Percentiles rank a stretch among this genome's conserved stretches.
These are phyloP conservation scores for Ascochyta viciae-villosae DNA, from an alignment of 2,329 filamentous ascomycete species.

Conservation along the genomic window DNA sequence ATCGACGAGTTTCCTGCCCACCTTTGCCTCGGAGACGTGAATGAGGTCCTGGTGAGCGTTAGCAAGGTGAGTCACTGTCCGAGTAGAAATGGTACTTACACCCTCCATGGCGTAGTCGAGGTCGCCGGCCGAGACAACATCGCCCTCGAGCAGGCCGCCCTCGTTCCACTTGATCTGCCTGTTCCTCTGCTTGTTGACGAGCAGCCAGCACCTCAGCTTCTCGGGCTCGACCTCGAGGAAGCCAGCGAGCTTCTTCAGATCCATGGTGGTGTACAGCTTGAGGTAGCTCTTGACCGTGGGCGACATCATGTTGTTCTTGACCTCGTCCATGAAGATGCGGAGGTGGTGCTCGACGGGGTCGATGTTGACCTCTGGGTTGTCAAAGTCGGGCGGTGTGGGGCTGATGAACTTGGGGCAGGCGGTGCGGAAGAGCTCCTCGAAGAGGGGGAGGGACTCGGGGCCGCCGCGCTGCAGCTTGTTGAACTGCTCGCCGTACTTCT, in stretches of 20 bases:
- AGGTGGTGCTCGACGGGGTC: slow-evolving; percentile 98
- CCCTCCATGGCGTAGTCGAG: slow-evolving; percentile 97
- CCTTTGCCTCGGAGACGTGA: slow-evolving; percentile 98
- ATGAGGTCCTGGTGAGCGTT: slow-evolving; percentile 76
- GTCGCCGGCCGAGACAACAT: slow-evolving; percentile 91
- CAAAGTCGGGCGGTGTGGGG: slow-evolving; percentile 95
- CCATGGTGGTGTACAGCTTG: slow-evolving; percentile 99
- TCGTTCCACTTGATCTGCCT: slow-evolving; percentile 95
- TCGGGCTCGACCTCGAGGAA: slow-evolving; percentile 98
- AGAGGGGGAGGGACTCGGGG: slow-evolving; percentile 92
- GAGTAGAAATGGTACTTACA: slow-evolving; percentile 61
- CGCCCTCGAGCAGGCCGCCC: slow-evolving; percentile 87
- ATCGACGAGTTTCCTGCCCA: slow-evolving; percentile 94
- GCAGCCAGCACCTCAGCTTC: slow-evolving; percentile 88
- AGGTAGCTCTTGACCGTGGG: slow-evolving; percentile 98
- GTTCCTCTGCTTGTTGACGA: slow-evolving; percentile 98
- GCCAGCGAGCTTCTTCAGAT: slow-evolving; percentile 94
- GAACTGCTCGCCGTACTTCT: slow-evolving; percentile 99
- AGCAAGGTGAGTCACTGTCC: slow-evolving; percentile 18
- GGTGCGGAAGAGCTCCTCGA: slow-evolving; percentile 96
- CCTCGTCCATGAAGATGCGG: slow-evolving; percentile 98
- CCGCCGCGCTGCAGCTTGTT: slow-evolving; percentile 95
- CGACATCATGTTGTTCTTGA: slow-evolving; percentile 98
- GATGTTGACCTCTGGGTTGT: slow-evolving; percentile 93
- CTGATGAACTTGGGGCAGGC: slow-evolving; percentile 99